Conservation (phyloP, 1,139 yeast genomes). For the Geotrichum fermentans region DNA sequence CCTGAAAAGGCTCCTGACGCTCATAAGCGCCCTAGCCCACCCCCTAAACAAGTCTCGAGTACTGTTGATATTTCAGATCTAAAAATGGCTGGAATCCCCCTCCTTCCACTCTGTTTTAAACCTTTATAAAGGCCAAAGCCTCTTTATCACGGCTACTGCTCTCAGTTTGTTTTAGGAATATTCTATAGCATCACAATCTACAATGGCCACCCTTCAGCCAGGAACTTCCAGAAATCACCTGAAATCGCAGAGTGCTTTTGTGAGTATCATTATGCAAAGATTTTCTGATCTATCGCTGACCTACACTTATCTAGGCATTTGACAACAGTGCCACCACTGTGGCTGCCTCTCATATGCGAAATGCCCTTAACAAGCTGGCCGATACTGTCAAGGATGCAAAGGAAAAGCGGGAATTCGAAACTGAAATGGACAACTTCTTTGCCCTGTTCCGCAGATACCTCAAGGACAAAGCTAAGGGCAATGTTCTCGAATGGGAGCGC, state of each 20-base stretch:
- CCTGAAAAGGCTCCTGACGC: too few species aligned
- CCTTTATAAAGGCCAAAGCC: too few species aligned
- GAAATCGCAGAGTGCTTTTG: conserved; percentile 34
- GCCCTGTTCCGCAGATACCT: conserved; percentile 89
- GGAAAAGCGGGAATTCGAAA: conserved; percentile 63
- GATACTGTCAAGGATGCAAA: conserved; percentile 64
- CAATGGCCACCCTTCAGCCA: too few species aligned
- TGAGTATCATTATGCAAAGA: not conserved
- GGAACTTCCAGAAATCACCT: conserved; percentile 18
- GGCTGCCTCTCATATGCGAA: conserved; percentile 97
- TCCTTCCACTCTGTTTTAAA: too few species aligned
- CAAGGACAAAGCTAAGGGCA: conserved; percentile 81
- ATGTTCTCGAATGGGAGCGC: conserved; percentile 88
- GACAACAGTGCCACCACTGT: conserved; percentile 94
- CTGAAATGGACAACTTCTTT: conserved; percentile 92
- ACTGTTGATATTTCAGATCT: too few species aligned
- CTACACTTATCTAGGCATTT: conserved; percentile 55
- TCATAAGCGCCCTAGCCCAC: too few species aligned
- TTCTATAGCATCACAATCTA: too few species aligned
- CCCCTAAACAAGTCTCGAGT: too few species aligned
- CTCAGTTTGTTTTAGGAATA: too few species aligned
- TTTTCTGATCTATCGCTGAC: not conserved
- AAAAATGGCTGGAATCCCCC: too few species aligned
- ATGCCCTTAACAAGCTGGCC: conserved; percentile 82
- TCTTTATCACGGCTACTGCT: too few species aligned